phyloP scores from a whole-genome alignment of 2,329 filamentous ascomycete genomes.

The Setomelanomma holmii region DNA sequence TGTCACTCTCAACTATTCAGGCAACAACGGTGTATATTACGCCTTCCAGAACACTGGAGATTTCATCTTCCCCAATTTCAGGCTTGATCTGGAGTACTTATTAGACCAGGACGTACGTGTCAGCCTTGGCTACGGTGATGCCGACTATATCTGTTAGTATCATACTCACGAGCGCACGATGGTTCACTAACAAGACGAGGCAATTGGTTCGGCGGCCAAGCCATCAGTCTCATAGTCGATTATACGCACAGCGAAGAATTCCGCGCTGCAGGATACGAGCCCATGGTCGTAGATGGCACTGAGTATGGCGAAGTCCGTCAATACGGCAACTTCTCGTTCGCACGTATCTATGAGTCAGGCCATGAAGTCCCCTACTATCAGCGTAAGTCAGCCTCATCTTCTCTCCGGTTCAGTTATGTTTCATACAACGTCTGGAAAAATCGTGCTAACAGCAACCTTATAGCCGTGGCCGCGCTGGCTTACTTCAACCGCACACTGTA shows the following conservation, averaged over 20 bases:
- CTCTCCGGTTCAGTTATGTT: neutral
- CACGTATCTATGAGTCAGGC: constrained; percentile 48
- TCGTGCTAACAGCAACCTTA: neutral
- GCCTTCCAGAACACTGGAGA: constrained; percentile 60
- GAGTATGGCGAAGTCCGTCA: constrained; percentile 52
- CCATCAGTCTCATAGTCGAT: constrained; percentile 45
- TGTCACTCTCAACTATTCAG: constrained; percentile 67
- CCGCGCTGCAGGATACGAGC: constrained; percentile 34
- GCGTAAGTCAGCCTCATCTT: constrained; percentile 25
- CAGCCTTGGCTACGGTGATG: constrained; percentile 44
- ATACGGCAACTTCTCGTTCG: constrained; percentile 51
- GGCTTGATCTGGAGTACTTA: constrained; percentile 51
- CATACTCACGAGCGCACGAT: neutral
- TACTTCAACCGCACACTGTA: constrained; percentile 49
- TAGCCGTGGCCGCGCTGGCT: constrained; percentile 40
- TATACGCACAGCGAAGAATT: constrained; percentile 45
- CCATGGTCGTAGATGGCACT: constrained; percentile 46
- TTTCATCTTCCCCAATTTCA: constrained; percentile 68
- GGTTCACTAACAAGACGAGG: constrained; percentile 15
- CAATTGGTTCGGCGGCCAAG: constrained; percentile 51
- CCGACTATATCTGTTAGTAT: constrained; percentile 49
- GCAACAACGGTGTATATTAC: constrained; percentile 58
- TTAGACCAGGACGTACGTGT: constrained; percentile 49
- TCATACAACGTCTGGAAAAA: neutral
- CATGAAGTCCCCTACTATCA: constrained; percentile 54